Evolutionary conservation across 208 protist genomes (phyloP).

Genomic region (Wallacemonas collosoma): DNA sequence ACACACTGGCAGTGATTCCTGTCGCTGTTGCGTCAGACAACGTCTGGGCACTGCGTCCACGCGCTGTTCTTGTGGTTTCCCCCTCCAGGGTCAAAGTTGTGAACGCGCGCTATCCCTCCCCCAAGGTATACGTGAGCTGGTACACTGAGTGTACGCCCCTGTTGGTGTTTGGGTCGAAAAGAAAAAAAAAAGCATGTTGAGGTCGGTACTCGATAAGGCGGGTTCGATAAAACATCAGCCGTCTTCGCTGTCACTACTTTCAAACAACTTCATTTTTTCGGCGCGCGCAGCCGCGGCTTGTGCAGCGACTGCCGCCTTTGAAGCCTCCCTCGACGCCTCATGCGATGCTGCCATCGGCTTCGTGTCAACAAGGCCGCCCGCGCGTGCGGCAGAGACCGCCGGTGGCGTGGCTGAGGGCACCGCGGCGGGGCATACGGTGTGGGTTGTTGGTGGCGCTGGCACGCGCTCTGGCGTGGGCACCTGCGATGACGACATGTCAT

Average conservation of each 20-base stretch:
- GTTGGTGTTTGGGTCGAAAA: background rate
- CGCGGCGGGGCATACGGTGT: too few relatives aligned
- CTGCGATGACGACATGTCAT: background rate
- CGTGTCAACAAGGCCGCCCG: too few relatives aligned
- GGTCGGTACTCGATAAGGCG: too few relatives aligned
- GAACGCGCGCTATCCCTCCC: too few relatives aligned
- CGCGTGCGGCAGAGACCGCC: too few relatives aligned
- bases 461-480: background rate
- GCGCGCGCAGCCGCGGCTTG: constrained; percentile 13
- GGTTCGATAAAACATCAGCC: background rate
- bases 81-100: too few relatives aligned
- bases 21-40: too few relatives aligned
- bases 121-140: too few relatives aligned
- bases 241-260: constrained; percentile 39
- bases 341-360: background rate
- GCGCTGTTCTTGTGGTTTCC: too few relatives aligned
- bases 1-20: too few relatives aligned
- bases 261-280: constrained; percentile 32
- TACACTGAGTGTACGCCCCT: background rate
- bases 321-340: constrained; percentile 1
- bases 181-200: background rate
- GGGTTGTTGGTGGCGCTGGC: background rate
- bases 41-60: too few relatives aligned
- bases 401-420: too few relatives aligned
- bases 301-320: background rate